phyloP scores from a whole-genome alignment of 1,139 yeast genomes.

The Candida sanyaensis region DNA sequence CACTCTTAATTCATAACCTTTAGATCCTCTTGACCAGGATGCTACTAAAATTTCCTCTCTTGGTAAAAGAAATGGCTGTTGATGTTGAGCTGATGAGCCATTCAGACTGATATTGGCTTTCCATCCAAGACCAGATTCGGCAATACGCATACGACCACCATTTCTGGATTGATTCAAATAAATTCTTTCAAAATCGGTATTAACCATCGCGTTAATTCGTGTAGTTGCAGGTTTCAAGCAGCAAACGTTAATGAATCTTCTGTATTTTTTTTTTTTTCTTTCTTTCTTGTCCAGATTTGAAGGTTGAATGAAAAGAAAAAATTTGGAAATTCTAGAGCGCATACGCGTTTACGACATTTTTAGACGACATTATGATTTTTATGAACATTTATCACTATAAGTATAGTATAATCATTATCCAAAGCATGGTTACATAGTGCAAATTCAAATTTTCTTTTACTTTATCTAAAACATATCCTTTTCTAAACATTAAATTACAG shows the following conservation, averaged over 20 bases:
- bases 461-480: neutral
- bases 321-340: too few species aligned
- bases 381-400: neutral
- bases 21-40: constrained; percentile 90
- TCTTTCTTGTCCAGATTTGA: neutral
- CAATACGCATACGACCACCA: constrained; percentile 90
- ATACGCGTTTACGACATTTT: constrained; percentile 5
- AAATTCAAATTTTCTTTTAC: neutral
- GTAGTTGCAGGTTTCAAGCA: neutral
- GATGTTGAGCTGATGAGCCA: constrained; percentile 28
- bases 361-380: neutral
- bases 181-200: constrained; percentile 77
- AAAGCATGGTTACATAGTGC: neutral
- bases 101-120: constrained; percentile 48
- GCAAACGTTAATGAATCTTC: neutral
- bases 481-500: neutral
- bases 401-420: neutral
- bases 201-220: constrained; percentile 31
- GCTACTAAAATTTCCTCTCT: constrained; percentile 79
- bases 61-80: constrained; percentile 78
- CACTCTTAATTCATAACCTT: constrained; percentile 87
- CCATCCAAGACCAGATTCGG: constrained; percentile 97
- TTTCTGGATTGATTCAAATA: constrained; percentile 83
- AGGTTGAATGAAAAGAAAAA: neutral
- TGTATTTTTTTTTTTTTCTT: neutral